Evolutionary conservation across 495 filamentous ascomycete species (phyloP).

Genomic region (Aspergillus wentii): DNA sequence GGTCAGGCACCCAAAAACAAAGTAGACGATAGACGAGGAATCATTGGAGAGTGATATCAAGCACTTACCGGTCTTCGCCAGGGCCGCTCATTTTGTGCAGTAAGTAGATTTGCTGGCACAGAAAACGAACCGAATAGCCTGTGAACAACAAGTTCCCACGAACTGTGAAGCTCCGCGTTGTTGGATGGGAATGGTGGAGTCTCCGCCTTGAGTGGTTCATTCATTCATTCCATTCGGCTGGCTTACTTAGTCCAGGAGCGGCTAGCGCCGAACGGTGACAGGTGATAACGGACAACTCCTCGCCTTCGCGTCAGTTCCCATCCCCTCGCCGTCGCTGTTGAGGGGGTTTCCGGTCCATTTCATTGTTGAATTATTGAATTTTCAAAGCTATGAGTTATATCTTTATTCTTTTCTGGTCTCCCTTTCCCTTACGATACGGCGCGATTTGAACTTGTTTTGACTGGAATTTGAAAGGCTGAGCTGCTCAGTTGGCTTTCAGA

Average conservation of each 20-base stretch:
- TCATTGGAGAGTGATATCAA: background rate
- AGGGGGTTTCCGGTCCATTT: background rate
- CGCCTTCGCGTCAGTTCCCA: constrained; percentile 4
- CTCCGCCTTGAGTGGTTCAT: too few species aligned
- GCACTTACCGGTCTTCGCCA: constrained; percentile 32
- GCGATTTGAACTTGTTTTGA: constrained; percentile 5
- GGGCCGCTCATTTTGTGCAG: constrained; percentile 29
- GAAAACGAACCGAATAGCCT: background rate
- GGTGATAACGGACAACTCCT: constrained; percentile 6
- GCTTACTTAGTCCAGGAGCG: constrained; percentile 13
- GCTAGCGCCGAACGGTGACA: constrained; percentile 3
- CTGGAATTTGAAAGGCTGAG: constrained; percentile 2
- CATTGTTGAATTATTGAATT: too few species aligned
- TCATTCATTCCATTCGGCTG: too few species aligned
- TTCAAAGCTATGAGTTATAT: background rate
- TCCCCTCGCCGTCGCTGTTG: background rate
- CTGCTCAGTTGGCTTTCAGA: too few species aligned
- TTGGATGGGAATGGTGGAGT: constrained; percentile 6
- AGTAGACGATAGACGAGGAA: constrained; percentile 1
- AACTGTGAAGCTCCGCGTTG: too few species aligned
- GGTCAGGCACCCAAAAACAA: too few species aligned
- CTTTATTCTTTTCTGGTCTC: constrained; percentile 3
- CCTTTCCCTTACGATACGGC: constrained; percentile 2
- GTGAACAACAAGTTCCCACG: background rate
- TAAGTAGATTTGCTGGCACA: background rate